Base-by-base conservation (phyloP, 2,329 filamentous ascomycete species). In the Xylaria hypoxylon region DNA sequence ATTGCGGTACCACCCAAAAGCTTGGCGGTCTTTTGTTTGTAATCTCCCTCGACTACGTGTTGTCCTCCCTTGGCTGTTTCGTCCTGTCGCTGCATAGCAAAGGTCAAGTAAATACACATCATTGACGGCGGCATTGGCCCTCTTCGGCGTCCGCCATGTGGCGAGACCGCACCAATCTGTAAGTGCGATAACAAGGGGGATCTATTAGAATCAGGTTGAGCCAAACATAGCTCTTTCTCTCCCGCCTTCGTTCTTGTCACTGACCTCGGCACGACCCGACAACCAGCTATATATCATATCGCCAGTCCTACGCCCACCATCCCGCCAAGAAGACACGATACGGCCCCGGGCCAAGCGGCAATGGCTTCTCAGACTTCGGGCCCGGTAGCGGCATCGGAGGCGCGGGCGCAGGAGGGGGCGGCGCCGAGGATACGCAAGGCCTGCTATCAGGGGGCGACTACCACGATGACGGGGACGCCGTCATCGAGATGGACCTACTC, bases 121-220 rank as follows among this genome's bases (percentile, higher is more conserved):
- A 59, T 55, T 74, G 72, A 75, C 67, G 71, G 72, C 71, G 68
- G 64, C 59, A 59, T 70, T 62, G 68, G 69, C 69, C 71, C 68
- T 70, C 58, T 69, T 68, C 69, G 77, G 82, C 83, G 84, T 86
- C 86, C 89, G 90, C 87, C 84, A 97, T 97, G 93, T 99, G 94
- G 94, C 93, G 96, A 85, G 96, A 99, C 87, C 92, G 96, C 82
- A 99, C 96, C 74, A 99, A 98, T 80, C 92, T 99, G 94, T 97
- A 89, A 75, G 88, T 77, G 87, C 76, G 52, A 40, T 47, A 7
- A 11, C 13, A 1, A 17, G 35, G 33, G 17, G 42, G 42, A 8
- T 33, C 64, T 38, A 38, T 28, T n/a, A 11, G 13, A 40, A 15
- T 10, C 35, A 44, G 13, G n/a, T 55, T 28, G 31, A 19, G 28